phyloP scores from a whole-genome alignment of 1,284 basidiomycete genomes.

The Phellopilus nigrolimitatus region DNA sequence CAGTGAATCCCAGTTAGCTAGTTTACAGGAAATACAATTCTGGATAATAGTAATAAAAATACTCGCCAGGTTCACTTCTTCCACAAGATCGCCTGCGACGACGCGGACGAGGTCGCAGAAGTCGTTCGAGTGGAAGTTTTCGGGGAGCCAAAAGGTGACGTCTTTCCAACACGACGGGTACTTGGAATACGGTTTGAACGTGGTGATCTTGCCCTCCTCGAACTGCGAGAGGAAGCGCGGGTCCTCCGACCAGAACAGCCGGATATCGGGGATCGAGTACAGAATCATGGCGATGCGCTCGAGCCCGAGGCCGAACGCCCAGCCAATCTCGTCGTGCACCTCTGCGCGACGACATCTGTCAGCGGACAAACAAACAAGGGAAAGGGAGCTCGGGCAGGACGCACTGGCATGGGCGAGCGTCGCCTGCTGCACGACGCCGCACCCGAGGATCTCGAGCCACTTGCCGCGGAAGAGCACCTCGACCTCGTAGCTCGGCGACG shows the following conservation, averaged over 20 bases:
- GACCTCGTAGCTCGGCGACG: constrained; percentile 95
- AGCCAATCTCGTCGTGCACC: constrained; percentile 81
- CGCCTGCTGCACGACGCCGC: constrained; percentile 86
- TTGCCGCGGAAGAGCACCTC: constrained; percentile 96
- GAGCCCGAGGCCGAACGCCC: constrained; percentile 97
- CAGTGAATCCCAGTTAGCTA: background rate
- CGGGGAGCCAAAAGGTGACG: constrained; percentile 85
- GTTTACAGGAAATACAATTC: background rate
- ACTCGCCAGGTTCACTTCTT: constrained; percentile 82
- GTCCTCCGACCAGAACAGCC: constrained; percentile 97
- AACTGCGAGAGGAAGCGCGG: constrained; percentile 89
- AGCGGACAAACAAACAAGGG: constrained; percentile 9
- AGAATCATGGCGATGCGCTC: constrained; percentile 99
- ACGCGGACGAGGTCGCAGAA: constrained; percentile 95
- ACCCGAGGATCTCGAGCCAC: constrained; percentile 97
- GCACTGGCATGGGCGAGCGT: constrained; percentile 84
- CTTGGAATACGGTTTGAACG: constrained; percentile 86
- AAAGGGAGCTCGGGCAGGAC: constrained; percentile 29
- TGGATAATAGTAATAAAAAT: background rate
- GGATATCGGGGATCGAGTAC: constrained; percentile 96
- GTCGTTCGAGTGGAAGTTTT: constrained; percentile 86
- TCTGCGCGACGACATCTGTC: constrained; percentile 38
- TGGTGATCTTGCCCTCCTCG: constrained; percentile 63
- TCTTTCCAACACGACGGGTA: constrained; percentile 90
- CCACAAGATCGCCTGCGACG: constrained; percentile 86